These are phyloP conservation scores for Albophoma yamanashiensis DNA, from an alignment of 2,329 filamentous ascomycete genomes.

Conservation along the genomic window DNA sequence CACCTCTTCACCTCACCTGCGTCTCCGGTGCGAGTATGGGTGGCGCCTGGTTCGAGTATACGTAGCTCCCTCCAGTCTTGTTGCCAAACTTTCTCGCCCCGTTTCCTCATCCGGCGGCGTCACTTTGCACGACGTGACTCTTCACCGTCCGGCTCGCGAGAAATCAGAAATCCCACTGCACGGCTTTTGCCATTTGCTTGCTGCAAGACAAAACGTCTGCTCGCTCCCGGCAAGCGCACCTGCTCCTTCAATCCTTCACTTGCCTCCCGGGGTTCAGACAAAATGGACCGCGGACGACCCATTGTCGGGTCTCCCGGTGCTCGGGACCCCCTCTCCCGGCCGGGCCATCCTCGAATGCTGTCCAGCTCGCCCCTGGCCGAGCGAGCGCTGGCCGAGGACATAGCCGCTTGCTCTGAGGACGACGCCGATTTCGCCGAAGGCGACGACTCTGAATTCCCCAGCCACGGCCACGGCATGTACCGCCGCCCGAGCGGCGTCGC, in stretches of 20 bases:
- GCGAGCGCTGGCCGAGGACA: conserved; percentile 53
- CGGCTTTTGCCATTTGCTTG: not conserved
- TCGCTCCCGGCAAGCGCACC: not conserved
- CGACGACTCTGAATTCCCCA: conserved; percentile 23
- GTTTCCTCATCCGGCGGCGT: not conserved
- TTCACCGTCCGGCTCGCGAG: not conserved
- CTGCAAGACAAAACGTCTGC: not conserved
- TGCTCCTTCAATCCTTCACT: not conserved
- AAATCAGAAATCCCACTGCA: not conserved
- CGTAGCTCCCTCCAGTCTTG: not conserved
- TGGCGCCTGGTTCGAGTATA: not conserved
- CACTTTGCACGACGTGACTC: not conserved
- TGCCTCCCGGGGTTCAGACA: not conserved
- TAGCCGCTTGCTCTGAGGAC: conserved; percentile 53
- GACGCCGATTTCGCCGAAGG: conserved; percentile 26
- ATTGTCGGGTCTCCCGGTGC: not conserved
- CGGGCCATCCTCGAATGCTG: conserved; percentile 26
- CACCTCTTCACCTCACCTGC: not conserved
- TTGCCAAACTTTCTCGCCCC: not conserved
- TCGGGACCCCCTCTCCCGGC: not conserved
- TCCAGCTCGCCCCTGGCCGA: conserved; percentile 57
- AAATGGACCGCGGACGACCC: conserved; percentile 2
- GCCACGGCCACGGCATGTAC: conserved; percentile 45
- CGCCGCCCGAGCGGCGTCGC: conserved; percentile 68
- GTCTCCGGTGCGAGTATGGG: not conserved